Evolutionary conservation across 1,284 basidiomycete genomes (phyloP), one percentile per base, ranked within the genome.

Genomic region (Boletus mariae): DNA sequence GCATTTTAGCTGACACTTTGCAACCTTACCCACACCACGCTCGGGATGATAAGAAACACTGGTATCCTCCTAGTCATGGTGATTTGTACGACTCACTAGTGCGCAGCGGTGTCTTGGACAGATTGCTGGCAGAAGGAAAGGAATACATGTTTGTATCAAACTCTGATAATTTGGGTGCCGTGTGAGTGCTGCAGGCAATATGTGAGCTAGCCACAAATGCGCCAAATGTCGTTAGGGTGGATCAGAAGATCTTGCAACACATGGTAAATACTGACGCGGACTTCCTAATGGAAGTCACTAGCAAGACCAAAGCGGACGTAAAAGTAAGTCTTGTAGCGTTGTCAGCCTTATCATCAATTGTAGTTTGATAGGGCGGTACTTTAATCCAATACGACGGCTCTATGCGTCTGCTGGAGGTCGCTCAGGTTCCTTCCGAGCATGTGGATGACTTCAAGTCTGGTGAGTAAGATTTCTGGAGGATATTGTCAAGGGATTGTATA

Each of bases 61-160:
- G 95, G 95, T 97, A 96, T 80, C 95, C 96, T 54, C 94, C 97
- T 48, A 95, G 97, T 67, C 96, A 99, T 80, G 95, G 97, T 74
- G 96, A 99, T 71, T 72, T 96, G 61, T 97, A 92, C 78, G 94
- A 95, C 61, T 92, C 92, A 20, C 80, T 94, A 64, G 80, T 87
- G 71, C 95, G 97, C 77, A 95, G 92, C 29, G 95, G 95, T 61
- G 85, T 97, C 50, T 84, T 99, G 62, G 94, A 98, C 72, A 90
- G 95, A 73, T 83, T 99, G 45, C 77, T 98, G 53, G 78, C 90
- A 11, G 91, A 94, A 60, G 96, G 96, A 73, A 98, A 98, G 75
- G 94, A 98, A 75, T 98, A 98, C 76, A 84, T 98, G 63, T 99
- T 99, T 71, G 92, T 97, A 56, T 98, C 94, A 70, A 98, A 98